Evolutionary conservation across 371 early-diverging fungal species (phyloP).

Genomic region (Actinomucor elegans): DNA sequence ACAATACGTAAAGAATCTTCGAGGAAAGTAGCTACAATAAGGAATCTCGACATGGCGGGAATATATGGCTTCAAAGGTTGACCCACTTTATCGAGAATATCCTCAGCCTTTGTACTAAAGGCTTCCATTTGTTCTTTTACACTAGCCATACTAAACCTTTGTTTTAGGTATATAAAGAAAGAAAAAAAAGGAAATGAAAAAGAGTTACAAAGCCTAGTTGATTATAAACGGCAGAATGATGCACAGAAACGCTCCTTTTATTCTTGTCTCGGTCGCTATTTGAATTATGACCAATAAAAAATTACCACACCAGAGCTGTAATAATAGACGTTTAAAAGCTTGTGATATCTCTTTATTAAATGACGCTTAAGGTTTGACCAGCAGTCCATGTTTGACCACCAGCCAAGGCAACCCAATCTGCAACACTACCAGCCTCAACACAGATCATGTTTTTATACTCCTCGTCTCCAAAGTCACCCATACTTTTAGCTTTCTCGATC

Average conservation of each 20-base stretch:
- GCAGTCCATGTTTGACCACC: constrained; percentile 72
- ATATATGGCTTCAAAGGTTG: constrained; percentile 90
- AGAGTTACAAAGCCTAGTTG: background rate
- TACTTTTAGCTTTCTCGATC: constrained; percentile 82
- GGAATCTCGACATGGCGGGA: constrained; percentile 85
- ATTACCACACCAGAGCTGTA: constrained; percentile 13
- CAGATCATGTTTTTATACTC: constrained; percentile 86
- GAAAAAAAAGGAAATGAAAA: background rate
- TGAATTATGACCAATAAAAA: constrained; percentile 20
- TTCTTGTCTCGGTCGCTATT: constrained; percentile 2
- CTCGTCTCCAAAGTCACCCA: constrained; percentile 88
- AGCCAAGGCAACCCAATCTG: constrained; percentile 66
- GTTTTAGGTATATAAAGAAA: constrained; percentile 1
- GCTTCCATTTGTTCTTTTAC: constrained; percentile 32
- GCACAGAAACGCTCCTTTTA: background rate
- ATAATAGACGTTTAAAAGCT: background rate
- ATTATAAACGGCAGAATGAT: background rate
- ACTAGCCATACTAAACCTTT: constrained; percentile 14
- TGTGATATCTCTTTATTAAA: constrained; percentile 3
- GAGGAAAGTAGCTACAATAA: constrained; percentile 93
- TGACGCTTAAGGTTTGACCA: constrained; percentile 66
- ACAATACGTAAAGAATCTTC: constrained; percentile 91
- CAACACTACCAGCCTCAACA: constrained; percentile 87
- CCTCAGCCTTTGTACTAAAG: constrained; percentile 66
- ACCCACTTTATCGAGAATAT: constrained; percentile 69